Base-by-base conservation (phyloP, 2,329 filamentous ascomycete species). In the Aspergillus phoenicis region DNA sequence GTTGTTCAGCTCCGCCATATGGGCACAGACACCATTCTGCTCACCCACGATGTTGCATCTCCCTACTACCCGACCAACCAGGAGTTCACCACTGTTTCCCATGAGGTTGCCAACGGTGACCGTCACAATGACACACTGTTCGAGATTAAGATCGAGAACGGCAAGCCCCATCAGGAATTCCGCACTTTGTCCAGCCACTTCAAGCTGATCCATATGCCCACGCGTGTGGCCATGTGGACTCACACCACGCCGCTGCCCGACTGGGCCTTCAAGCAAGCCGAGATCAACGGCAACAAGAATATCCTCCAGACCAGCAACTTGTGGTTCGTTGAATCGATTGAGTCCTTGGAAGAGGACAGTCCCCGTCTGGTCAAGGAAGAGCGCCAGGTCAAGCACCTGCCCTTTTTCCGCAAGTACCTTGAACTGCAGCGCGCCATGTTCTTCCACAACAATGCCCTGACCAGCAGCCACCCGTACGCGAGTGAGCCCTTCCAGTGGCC, bases 221-320 rank as follows among this genome's bases (percentile, higher is more conserved):
- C 92, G 77, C 96, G 96, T 77, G 95, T 99, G 54, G 94, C 95
- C 66, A 96, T 99, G 94, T 99, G 95, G 95, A 99, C 95, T 28
- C 94, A 98, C 77, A 90, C 90, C 38, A 95, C 88, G 62, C 91
- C 95, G 53, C 86, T 99, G n/a, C 95, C 95, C 4, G 95, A 99
- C 4, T 99, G 95, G 95, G 95, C 85, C 26, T 94, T 91, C 82
- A 95, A 96, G 77, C 95, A 99, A 78, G 94, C 96, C 72, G 95
- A 99, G 77, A 97, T 99, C 82, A 99, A 99, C 77, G 95, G 95
- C 62, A 99, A 99, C 84, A 99, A 99, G 86, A 96, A 97, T 75
- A 82, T 96, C 57, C 83, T 88, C 28, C 91, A 94, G 64, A 89
- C 90, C 74, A 97, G 92, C 75, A 99, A 99, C 75, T 84, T 97